A percentile compares a stretch with the other conserved stretches of the same genome.
phyloP scores from a whole-genome alignment of 2,329 filamentous ascomycete species.

The Trichophyton schoenleinii region DNA sequence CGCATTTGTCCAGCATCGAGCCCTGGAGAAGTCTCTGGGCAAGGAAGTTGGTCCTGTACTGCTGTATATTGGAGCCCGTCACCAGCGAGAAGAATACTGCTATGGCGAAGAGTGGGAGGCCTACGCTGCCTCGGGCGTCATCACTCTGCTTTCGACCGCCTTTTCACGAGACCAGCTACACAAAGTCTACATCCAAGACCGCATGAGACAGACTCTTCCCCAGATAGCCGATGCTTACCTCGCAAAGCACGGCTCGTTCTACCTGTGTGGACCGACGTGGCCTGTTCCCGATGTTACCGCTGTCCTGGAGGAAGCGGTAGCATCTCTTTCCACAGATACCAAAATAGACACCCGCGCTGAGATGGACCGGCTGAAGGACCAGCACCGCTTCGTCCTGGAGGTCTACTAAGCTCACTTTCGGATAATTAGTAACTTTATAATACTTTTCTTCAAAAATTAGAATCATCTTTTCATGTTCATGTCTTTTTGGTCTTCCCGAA shows the following conservation, averaged over 20 bases:
- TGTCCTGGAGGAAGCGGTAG: constrained; percentile 86
- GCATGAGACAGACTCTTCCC: constrained; percentile 76
- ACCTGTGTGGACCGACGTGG: constrained; percentile 96
- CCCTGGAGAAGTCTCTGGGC: constrained; percentile 94
- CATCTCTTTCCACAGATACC: constrained; percentile 50
- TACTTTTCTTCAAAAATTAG: neutral
- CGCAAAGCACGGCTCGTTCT: constrained; percentile 79
- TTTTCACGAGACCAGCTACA: constrained; percentile 94
- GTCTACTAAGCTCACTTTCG: constrained; percentile 50
- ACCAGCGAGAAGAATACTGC: constrained; percentile 96
- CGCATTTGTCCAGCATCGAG: constrained; percentile 94
- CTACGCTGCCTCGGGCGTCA: constrained; percentile 87
- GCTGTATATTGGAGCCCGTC: constrained; percentile 90
- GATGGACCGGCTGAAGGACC: constrained; percentile 96
- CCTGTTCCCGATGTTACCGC: constrained; percentile 92
- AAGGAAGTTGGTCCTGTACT: constrained; percentile 88
- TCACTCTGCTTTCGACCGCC: constrained; percentile 82
- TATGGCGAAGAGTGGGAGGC: constrained; percentile 99
- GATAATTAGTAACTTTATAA: neutral
- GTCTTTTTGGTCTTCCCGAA: constrained; percentile 55
- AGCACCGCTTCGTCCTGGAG: constrained; percentile 85
- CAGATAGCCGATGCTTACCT: constrained; percentile 82
- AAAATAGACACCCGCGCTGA: constrained; percentile 79
- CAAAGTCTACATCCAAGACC: constrained; percentile 99
- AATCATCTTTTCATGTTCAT: neutral